Evolutionary conservation across 2,329 filamentous ascomycete genomes (phyloP), one percentile per base, ranked within the genome.

Genomic region (Hymenoscyphus linearis): DNA sequence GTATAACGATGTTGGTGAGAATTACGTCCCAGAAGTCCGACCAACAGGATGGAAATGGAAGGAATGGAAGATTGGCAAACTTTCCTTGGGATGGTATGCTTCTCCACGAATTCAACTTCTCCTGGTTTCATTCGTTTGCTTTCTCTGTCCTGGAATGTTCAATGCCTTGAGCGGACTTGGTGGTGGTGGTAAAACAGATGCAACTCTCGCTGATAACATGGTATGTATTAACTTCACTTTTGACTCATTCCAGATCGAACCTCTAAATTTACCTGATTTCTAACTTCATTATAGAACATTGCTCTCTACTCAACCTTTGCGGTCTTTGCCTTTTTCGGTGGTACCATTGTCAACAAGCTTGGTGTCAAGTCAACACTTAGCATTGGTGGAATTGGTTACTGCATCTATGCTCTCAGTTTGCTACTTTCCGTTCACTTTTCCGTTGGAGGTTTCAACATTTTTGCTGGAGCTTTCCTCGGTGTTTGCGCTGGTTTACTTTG

Each of bases 401-500:
- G 83, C 71, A 78, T 93, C 74, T 92, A 93, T 73, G 82, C 88
- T 53, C 83, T 85, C 55, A 84, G 83, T 59, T 89, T 91, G 75
- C 79, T 92, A 47, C 82, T 78, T 76, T 92, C 87, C 76, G 85
- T 84, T 69, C 87, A 91, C 76, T 60, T 78, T 59, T 88, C 88
- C 71, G 76, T 81, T 62, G 86, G 84, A 22, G 87, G 86, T 63
- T 93, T 91, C 76, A 85, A 87, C 72, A 84, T 89, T 68, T 92
- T 93, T 68, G 85, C 90, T 5, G 90, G 90, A 67, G 87, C 86
- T 16, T 81, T 91, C 64, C 84, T 93, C 54, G 90, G 90, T 75
- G 77, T 91, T 61, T 93, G 89, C 71, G 90, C 90, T 54, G 90
- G 88, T 71, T 80, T 93, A 44, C 80, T 95, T 40, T 95, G 90